Evolutionary conservation across 192 early-diverging fungal species (phyloP), one percentile per base, ranked within the genome.

Genomic region (Coemansia sp.): DNA sequence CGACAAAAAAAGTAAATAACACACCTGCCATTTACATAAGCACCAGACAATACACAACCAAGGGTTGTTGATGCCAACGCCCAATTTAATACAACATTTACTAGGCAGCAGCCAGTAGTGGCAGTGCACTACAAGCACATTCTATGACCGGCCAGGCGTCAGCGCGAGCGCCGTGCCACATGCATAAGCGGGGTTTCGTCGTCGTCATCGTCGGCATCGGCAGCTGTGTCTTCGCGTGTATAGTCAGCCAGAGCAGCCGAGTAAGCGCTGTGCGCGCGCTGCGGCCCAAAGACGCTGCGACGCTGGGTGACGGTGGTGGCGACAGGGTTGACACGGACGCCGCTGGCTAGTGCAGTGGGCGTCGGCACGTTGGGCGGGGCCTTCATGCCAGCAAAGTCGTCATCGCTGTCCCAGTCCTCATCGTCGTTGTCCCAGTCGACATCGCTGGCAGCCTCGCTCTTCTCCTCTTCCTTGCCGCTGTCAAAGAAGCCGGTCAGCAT

Each of bases 121-220:
- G n/a, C n/a, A n/a, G n/a, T n/a, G n/a, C n/a, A n/a, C n/a, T n/a
- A n/a, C n/a, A n/a, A n/a, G n/a, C n/a, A n/a, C n/a, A n/a, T n/a
- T n/a, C n/a, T n/a, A n/a, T n/a, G n/a, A n/a, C n/a, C n/a, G n/a
- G n/a, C n/a, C n/a, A n/a, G n/a, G n/a, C n/a, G n/a, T n/a, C n/a
- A n/a, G n/a, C n/a, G n/a, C n/a, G n/a, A n/a, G n/a, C n/a, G n/a
- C n/a, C n/a, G n/a, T n/a, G n/a, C n/a, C 35, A 50, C 39, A 11
- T 47, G 65, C 58, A 73, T 21, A 25, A 74, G 64, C 29, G 70
- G 70, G 16, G 47, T 44, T 16, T 74, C 54, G 48, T 74, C 70
- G 14, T 67, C 64, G 25, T 54, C 62, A 23, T 60, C 56, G 23
- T 44, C 36, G 21, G 33, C 32, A 16, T 65, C 44, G 17, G 38